These are phyloP conservation scores for Penicillium sp. DNA, from an alignment of 2,329 filamentous ascomycete genomes.

Conservation along the genomic window DNA sequence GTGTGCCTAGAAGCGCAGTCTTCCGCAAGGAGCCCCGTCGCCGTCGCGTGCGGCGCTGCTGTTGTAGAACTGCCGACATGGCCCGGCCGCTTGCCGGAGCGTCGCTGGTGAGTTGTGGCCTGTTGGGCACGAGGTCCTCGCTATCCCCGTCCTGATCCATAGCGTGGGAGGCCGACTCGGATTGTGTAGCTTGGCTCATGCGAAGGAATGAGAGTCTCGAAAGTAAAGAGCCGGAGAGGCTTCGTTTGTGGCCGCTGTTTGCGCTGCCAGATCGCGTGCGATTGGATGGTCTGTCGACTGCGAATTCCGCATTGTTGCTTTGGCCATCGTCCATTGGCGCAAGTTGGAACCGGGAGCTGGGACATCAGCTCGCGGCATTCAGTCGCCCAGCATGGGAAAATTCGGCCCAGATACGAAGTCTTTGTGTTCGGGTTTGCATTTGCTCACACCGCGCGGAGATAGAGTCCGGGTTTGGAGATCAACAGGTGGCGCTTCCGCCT, in stretches of 20 bases:
- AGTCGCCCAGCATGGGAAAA: constrained; percentile 13
- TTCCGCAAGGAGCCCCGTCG: constrained; percentile 84
- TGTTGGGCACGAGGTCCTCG: constrained; percentile 29
- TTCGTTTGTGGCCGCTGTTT: constrained; percentile 50
- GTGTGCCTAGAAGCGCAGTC: constrained; percentile 72
- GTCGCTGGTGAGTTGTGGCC: constrained; percentile 17
- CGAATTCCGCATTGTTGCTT: constrained; percentile 26
- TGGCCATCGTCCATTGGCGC: constrained; percentile 39
- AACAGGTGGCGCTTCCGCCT: constrained; percentile 3
- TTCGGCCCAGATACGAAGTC: not conserved
- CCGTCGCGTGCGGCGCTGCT: constrained; percentile 59
- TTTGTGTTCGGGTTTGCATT: not conserved
- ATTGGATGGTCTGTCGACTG: constrained; percentile 25
- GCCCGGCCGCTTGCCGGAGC: constrained; percentile 44
- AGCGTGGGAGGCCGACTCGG: constrained; percentile 29
- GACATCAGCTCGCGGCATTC: constrained; percentile 22
- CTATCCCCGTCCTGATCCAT: constrained; percentile 27
- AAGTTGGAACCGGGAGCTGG: constrained; percentile 19
- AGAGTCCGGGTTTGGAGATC: constrained; percentile 1
- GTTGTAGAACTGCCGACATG: constrained; percentile 49
- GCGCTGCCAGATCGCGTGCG: constrained; percentile 34
- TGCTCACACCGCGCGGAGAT: constrained; percentile 1
- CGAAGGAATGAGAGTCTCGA: constrained; percentile 70
- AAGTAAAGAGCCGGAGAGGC: constrained; percentile 63
- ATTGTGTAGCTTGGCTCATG: constrained; percentile 40